phyloP scores from a whole-genome alignment of 352 stramenopile species.

The Phytopythium vexans region DNA sequence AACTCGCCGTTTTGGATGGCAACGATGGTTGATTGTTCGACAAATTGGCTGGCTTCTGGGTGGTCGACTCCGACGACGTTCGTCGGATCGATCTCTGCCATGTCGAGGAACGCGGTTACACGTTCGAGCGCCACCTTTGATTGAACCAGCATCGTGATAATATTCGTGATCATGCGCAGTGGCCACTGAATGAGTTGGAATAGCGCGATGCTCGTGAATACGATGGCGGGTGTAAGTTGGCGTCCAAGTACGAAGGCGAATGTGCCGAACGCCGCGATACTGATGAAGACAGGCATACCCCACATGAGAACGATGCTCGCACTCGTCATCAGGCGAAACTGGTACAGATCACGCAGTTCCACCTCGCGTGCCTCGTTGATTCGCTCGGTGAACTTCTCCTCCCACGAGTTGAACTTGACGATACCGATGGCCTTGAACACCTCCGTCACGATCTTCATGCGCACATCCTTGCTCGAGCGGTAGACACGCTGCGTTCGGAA shows the following conservation, averaged over 20 bases:
- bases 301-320: conserved; percentile 38
- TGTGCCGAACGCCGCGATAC: conserved; percentile 36
- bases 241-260: conserved; percentile 58
- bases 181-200: conserved; percentile 80
- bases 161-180: conserved; percentile 43
- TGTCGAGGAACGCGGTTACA: conserved; percentile 67
- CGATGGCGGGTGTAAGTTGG: conserved; percentile 74
- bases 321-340: conserved; percentile 17
- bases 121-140: conserved; percentile 73
- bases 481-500: conserved; percentile 22
- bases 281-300: conserved; percentile 48
- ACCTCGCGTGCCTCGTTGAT: conserved; percentile 23
- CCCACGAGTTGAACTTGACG: conserved; percentile 94
- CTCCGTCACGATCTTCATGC: conserved; percentile 58
- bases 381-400: conserved; percentile 74
- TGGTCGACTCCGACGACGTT: conserved; percentile 17
- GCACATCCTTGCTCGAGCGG: conserved; percentile 38
- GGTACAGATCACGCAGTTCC: conserved; percentile 33
- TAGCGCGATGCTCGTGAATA: conserved; percentile 64
- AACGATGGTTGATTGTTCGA: conserved; percentile 17
- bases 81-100: conserved; percentile 34
- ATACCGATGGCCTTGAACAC: conserved; percentile 80
- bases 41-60: conserved; percentile 9
- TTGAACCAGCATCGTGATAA: conserved; percentile 54
- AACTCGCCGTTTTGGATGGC: conserved; percentile 30